Evolutionary conservation across 2,329 filamentous ascomycete species (phyloP), one percentile per base, ranked within the genome.

Genomic region (Coniochaeta pulveracea): DNA sequence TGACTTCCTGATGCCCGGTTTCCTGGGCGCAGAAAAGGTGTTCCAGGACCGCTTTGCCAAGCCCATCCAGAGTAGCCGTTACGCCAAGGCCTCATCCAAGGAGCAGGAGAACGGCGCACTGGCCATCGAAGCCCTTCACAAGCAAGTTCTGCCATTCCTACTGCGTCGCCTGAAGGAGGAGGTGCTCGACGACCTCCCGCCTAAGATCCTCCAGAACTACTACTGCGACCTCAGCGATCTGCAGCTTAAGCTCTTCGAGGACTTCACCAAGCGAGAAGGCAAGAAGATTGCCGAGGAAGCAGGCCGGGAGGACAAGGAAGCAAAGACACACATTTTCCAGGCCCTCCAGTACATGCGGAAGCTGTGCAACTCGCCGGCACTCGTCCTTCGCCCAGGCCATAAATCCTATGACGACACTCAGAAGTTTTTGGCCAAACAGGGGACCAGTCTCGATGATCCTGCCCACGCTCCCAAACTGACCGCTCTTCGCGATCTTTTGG

Each of bases 291-390:
- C 83, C 26, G 76, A 85, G 19, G 85, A 93, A 51, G 85, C 89
- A 10, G 79, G 81, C 10, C 78, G 77, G 18, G 78, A 82, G 18
- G 89, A 95, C 50, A 93, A 93, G 53, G 85, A 93, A 41, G 80
- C 86, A 43, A 98, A 98, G 56, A 84, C 93, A 54, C 91, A 98
- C 56, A 98, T 98, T 45, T 98, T 98, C 80, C 89, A 96, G 55
- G 91, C 93, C 4, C 61, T 98, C 27, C 93, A 98, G 54, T 98
- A 98, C 60, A 98, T 98, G 93, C 85, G 93, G 40, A 96, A 96
- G 61, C 74, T 98, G 5, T 98, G 91, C 70, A 98, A 98, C 54
- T 95, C 91, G 3, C 91, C 91, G 1, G 86, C 91, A 0, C 69
- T 98, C 43, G 91, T 98, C 8, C 85, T 98, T 69, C 96, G 95